A percentile compares a stretch with the other conserved stretches of the same genome.
Evolutionary conservation across 2,329 filamentous ascomycete genomes (phyloP).

Genomic region (Epichloe aotearoae): DNA sequence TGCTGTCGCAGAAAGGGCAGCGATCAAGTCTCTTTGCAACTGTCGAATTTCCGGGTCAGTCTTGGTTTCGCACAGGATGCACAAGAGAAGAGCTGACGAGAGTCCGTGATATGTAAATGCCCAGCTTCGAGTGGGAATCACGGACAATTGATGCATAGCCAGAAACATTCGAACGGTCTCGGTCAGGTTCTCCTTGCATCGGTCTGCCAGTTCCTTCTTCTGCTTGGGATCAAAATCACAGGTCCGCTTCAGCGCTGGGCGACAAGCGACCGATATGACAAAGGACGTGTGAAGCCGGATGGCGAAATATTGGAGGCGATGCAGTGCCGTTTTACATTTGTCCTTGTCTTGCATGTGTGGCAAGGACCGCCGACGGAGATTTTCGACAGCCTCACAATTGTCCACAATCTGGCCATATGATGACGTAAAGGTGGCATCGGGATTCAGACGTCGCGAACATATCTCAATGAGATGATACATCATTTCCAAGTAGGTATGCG

Average conservation of each 20-base stretch:
- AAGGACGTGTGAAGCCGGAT: constrained; percentile 53
- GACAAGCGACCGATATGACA: constrained; percentile 51
- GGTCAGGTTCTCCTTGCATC: constrained; percentile 48
- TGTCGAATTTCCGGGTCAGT: constrained; percentile 49
- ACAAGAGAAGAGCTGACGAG: constrained; percentile 50
- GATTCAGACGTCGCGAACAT: constrained; percentile 43
- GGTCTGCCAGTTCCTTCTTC: constrained; percentile 40
- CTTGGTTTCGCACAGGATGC: constrained; percentile 50
- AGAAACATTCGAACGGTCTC: constrained; percentile 57
- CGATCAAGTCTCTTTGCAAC: constrained; percentile 50
- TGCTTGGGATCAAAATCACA: constrained; percentile 37
- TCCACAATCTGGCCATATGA: constrained; percentile 43
- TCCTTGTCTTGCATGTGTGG: constrained; percentile 45
- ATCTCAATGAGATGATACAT: constrained; percentile 53
- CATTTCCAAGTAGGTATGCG: constrained; percentile 47
- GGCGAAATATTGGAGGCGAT: constrained; percentile 50
- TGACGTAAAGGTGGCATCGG: constrained; percentile 35
- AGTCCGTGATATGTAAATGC: constrained; percentile 56
- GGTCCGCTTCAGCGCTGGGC: constrained; percentile 45
- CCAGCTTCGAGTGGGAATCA: constrained; percentile 54
- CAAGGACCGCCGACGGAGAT: constrained; percentile 33
- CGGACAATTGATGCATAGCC: constrained; percentile 54
- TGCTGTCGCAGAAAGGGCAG: constrained; percentile 48
- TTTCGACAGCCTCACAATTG: constrained; percentile 42
- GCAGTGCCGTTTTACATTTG: constrained; percentile 48